Percentiles rank a stretch among this genome's conserved stretches.
Evolutionary conservation across 2,329 filamentous ascomycete species (phyloP).

Genomic region (Colletotrichum sp.): DNA sequence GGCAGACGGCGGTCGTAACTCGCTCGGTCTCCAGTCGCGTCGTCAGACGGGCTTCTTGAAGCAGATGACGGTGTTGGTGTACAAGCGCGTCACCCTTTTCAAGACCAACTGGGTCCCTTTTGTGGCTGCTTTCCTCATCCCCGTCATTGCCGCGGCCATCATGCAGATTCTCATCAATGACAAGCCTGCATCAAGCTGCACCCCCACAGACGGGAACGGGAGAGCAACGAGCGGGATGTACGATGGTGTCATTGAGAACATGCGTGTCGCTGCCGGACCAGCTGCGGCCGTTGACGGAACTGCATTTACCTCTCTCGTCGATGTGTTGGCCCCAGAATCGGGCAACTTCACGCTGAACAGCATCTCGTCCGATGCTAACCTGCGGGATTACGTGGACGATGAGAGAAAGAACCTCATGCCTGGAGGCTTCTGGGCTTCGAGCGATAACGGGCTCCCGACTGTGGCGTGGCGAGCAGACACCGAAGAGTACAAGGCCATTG

Average conservation of each 20-base stretch:
- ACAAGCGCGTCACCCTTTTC: slow-evolving; percentile 78
- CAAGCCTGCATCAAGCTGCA: slow-evolving; percentile 58
- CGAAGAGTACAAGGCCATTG: slow-evolving; percentile 37
- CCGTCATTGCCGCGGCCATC: slow-evolving; percentile 79
- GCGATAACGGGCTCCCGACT: slow-evolving; percentile 63
- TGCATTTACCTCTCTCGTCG: slow-evolving; percentile 11
- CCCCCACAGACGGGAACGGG: slow-evolving; percentile 51
- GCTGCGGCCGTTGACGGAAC: slow-evolving; percentile 21
- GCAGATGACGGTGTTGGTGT: slow-evolving; percentile 77
- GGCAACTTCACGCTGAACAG: slow-evolving; percentile 22
- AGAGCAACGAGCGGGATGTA: slow-evolving; percentile 47
- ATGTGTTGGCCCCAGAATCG: not conserved
- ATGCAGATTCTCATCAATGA: slow-evolving; percentile 76
- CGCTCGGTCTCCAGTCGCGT: slow-evolving; percentile 69
- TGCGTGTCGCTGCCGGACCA: slow-evolving; percentile 27
- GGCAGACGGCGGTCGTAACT: not conserved
- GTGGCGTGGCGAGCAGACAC: slow-evolving; percentile 73
- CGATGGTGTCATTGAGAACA: slow-evolving; percentile 23
- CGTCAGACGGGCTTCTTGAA: slow-evolving; percentile 70
- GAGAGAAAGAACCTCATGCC: slow-evolving; percentile 74
- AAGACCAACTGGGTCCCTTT: slow-evolving; percentile 82
- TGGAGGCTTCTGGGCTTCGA: slow-evolving; percentile 78
- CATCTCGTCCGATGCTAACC: slow-evolving; percentile 65
- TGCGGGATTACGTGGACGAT: slow-evolving; percentile 67
- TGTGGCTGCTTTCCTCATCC: slow-evolving; percentile 75